These are phyloP conservation scores for Solanum hybrid DNA, from an alignment of 305 asterid species.

Conservation along the genomic window DNA sequence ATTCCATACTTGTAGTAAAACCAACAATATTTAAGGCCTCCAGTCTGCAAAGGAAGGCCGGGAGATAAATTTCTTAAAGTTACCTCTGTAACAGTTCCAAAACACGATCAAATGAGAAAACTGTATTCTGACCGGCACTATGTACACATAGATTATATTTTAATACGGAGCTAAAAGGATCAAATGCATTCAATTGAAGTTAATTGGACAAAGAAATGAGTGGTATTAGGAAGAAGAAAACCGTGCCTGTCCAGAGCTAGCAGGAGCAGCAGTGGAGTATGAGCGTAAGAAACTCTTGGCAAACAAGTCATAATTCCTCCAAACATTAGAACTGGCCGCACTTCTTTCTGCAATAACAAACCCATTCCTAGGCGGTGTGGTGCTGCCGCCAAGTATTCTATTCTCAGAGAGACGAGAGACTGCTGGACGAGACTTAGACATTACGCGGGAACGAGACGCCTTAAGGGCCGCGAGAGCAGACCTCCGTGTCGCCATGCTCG, in stretches of 20 bases:
- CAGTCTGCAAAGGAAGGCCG: background rate
- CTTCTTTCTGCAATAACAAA: constrained; percentile 2
- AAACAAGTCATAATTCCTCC: constrained; percentile 18
- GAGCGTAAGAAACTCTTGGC: constrained; percentile 20
- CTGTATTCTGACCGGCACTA: background rate
- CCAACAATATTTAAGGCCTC: background rate
- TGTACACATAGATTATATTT: background rate
- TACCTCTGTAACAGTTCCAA: background rate
- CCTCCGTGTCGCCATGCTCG: constrained; percentile 36
- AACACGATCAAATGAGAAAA: background rate
- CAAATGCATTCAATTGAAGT: background rate
- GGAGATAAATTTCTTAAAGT: background rate
- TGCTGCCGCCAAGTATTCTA: constrained; percentile 5
- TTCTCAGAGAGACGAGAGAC: constrained; percentile 4
- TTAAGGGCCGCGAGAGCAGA: constrained; percentile 28
- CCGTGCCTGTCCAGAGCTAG: constrained; percentile 34
- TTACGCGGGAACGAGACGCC: constrained; percentile 18
- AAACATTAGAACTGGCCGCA: constrained; percentile 6
- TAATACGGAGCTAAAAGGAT: background rate
- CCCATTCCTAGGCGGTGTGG: constrained; percentile 1
- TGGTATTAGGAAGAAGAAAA: background rate
- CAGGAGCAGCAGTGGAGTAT: constrained; percentile 38
- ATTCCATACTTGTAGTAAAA: background rate
- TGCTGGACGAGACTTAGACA: constrained; percentile 2
- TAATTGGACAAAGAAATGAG: background rate